A percentile compares a stretch with the other conserved stretches of the same genome.
Conservation (phyloP, 108 stramenopile species). For the Stephanodiscus minutulus region DNA sequence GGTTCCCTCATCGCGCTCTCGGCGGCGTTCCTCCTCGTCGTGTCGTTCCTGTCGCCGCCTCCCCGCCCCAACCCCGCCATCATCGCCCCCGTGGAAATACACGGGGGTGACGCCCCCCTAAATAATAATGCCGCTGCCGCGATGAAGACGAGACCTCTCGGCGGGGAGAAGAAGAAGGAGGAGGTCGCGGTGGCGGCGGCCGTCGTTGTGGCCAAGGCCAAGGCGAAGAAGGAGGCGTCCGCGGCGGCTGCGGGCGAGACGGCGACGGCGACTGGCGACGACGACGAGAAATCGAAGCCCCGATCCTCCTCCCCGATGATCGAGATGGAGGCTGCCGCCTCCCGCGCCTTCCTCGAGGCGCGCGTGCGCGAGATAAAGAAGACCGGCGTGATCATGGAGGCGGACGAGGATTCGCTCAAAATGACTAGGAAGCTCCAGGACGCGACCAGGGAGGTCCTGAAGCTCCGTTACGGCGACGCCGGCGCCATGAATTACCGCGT, state of each 20-base stretch:
- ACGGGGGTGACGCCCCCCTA: too few relatives aligned
- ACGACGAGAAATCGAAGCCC: conserved; percentile 5
- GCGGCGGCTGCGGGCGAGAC: not conserved
- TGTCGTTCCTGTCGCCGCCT: conserved; percentile 23
- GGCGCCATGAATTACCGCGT: conserved; percentile 53
- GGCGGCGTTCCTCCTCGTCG: conserved; percentile 23
- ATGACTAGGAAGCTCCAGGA: conserved; percentile 62
- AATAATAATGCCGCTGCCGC: not conserved
- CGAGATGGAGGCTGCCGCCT: conserved; percentile 22
- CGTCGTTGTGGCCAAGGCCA: not conserved
- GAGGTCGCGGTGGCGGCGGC: not conserved
- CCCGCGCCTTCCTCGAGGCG: conserved; percentile 47
- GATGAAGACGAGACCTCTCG: not conserved
- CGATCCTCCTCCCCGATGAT: conserved; percentile 1
- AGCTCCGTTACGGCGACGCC: conserved; percentile 56
- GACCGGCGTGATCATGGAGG: conserved; percentile 75
- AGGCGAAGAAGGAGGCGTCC: not conserved
- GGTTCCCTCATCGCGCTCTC: conserved; percentile 28
- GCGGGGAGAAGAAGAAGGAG: not conserved
- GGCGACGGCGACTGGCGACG: not conserved
- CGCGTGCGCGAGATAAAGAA: conserved; percentile 72
- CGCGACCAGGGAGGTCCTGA: conserved; percentile 60
- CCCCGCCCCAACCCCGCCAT: not conserved
- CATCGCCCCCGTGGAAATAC: not conserved
- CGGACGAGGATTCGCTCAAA: conserved; percentile 52